A percentile compares a stretch with the other conserved stretches of the same genome.
phyloP scores from a whole-genome alignment of 352 stramenopile genomes.

The Phytophthora melonis region DNA sequence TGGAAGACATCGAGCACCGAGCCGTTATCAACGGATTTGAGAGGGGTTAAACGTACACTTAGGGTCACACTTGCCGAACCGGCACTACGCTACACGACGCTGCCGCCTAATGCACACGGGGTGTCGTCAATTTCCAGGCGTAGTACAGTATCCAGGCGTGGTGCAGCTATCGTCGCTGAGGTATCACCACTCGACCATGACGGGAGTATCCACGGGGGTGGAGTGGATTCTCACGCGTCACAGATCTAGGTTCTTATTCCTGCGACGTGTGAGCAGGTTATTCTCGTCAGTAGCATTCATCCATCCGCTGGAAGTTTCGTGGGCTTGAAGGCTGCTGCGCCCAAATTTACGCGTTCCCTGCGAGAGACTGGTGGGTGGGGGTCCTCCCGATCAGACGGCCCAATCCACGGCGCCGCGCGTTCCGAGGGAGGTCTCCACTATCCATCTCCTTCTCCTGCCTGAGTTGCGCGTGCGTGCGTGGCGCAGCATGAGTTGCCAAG shows the following conservation, averaged over 20 bases:
- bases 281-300: conserved; percentile 9
- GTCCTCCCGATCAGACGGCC: conserved; percentile 14
- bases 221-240: conserved; percentile 19
- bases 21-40: conserved; percentile 21
- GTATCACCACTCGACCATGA: neutral
- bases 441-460: conserved; percentile 16
- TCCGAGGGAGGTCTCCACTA: conserved; percentile 23
- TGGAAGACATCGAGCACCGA: conserved; percentile 15
- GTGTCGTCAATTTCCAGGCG: conserved; percentile 32
- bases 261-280: conserved; percentile 36
- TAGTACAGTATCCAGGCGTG: conserved; percentile 23
- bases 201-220: neutral
- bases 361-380: conserved; percentile 29
- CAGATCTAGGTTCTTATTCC: conserved; percentile 30
- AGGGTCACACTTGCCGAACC: no score
- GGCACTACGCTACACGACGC: no score
- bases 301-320: conserved; percentile 16
- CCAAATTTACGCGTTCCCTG: conserved; percentile 27
- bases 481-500: conserved; percentile 39
- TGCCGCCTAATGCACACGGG: neutral
- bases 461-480: neutral
- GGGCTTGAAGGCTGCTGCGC: conserved; percentile 9
- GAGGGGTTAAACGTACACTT: neutral
- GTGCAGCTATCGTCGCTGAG: neutral
- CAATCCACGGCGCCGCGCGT: conserved; percentile 5